phyloP scores from a whole-genome alignment of 495 filamentous ascomycete species.

The Tuber melanosporum region DNA sequence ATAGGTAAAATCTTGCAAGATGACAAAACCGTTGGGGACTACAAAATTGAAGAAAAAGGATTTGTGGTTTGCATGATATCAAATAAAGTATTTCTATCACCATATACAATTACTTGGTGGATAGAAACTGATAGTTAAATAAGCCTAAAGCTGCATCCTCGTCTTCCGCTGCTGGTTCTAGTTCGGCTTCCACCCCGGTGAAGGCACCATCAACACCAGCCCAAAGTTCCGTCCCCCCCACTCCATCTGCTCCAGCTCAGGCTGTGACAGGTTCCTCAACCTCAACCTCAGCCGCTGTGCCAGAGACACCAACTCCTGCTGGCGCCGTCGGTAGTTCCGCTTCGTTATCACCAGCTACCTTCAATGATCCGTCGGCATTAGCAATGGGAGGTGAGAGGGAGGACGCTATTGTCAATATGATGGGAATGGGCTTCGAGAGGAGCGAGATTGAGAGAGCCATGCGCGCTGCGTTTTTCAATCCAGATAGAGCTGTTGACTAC shows the following conservation, averaged over 20 bases:
- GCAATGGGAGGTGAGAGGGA: conserved; percentile 76
- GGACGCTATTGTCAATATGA: conserved; percentile 88
- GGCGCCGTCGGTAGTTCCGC: conserved; percentile 46
- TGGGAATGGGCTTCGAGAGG: conserved; percentile 88
- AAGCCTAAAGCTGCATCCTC: conserved; percentile 58
- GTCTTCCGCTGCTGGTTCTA: conserved; percentile 51
- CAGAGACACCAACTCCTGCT: conserved; percentile 58
- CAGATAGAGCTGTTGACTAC: conserved; percentile 94
- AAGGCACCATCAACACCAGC: conserved; percentile 57
- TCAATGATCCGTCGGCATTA: conserved; percentile 72
- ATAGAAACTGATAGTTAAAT: conserved; percentile 31
- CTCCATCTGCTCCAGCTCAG: conserved; percentile 63
- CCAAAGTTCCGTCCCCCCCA: conserved; percentile 56
- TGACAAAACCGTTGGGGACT: conserved; percentile 88
- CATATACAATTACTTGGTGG: conserved; percentile 7
- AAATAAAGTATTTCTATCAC: conserved; percentile 58
- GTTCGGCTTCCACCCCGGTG: conserved; percentile 48
- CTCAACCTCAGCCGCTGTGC: conserved; percentile 52
- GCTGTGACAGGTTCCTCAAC: conserved; percentile 46
- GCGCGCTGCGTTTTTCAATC: conserved; percentile 93
- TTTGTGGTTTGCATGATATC: conserved; percentile 96
- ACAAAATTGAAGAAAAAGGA: conserved; percentile 98
- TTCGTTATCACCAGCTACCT: conserved; percentile 47
- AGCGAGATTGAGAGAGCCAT: conserved; percentile 84
- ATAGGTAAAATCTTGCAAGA: conserved; percentile 95